phyloP scores from a whole-genome alignment of 169 alveolate species.

The Plasmodium relictum region DNA sequence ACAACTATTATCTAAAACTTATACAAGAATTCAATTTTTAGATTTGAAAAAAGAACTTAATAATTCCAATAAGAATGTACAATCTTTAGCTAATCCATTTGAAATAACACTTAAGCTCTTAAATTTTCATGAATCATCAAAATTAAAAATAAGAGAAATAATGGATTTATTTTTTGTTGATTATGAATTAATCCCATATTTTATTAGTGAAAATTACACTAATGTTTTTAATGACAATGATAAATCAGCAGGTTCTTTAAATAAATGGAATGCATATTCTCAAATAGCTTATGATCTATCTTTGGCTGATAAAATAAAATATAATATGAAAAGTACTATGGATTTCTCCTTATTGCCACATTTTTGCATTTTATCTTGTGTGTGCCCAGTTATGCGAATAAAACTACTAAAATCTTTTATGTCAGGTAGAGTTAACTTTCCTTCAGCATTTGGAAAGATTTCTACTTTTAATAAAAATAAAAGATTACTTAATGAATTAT shows the following conservation, averaged over 20 bases:
- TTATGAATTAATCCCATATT: conserved; percentile 94
- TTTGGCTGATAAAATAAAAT: conserved; percentile 89
- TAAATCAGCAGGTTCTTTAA: conserved; percentile 74
- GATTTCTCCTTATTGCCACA: conserved; percentile 93
- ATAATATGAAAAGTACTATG: conserved; percentile 86
- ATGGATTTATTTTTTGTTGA: conserved; percentile 95
- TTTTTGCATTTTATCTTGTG: conserved; percentile 87
- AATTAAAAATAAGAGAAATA: conserved; percentile 80
- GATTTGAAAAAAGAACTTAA: conserved; percentile 84
- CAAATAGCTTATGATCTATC: conserved; percentile 81
- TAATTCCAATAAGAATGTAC: conserved; percentile 87
- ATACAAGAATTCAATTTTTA: conserved; percentile 77
- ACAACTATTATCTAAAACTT: conserved; percentile 89
- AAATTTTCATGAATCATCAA: conserved; percentile 84
- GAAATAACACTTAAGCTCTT: conserved; percentile 90
- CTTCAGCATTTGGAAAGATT: conserved; percentile 94
- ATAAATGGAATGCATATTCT: conserved; percentile 79
- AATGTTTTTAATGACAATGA: conserved; percentile 79
- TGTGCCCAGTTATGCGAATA: conserved; percentile 88
- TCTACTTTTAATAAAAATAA: conserved; percentile 92
- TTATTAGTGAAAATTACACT: conserved; percentile 94
- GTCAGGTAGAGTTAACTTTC: conserved; percentile 90
- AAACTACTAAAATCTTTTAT: conserved; percentile 76
- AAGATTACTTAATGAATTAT: conserved; percentile 88
- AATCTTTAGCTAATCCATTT: conserved; percentile 89